These are phyloP conservation scores for Trichoderma orchidacearum DNA, from an alignment of 495 filamentous ascomycete genomes.

Conservation along the genomic window DNA sequence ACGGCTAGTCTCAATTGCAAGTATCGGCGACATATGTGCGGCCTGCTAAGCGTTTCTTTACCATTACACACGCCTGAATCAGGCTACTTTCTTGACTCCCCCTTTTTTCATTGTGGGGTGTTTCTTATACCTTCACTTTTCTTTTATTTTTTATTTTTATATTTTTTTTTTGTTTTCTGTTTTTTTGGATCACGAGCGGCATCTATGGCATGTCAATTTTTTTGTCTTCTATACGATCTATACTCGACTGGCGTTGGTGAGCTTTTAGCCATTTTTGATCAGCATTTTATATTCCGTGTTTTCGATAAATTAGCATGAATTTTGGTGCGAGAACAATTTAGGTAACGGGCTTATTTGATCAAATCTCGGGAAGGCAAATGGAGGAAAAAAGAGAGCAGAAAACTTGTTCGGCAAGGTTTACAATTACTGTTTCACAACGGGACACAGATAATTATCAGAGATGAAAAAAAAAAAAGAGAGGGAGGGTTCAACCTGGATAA, in stretches of 20 bases:
- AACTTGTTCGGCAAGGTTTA: not conserved
- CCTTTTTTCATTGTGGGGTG: no score
- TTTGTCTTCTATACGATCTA: not conserved
- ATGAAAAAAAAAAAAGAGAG: no score
- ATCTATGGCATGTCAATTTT: not conserved
- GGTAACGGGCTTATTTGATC: not conserved
- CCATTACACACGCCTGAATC: no score
- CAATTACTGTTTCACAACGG: not conserved
- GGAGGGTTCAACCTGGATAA: no score
- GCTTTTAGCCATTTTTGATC: not conserved
- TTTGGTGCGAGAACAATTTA: not conserved
- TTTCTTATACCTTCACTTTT: not conserved
- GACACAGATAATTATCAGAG: no score
- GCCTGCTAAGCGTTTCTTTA: no score
- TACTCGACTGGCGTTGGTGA: not conserved
- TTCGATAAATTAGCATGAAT: not conserved
- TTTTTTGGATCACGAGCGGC: not conserved
- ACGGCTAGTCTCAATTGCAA: not conserved
- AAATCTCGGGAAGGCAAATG: not conserved
- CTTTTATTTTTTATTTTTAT: not conserved
- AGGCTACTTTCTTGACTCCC: no score
- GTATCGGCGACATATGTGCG: no score
- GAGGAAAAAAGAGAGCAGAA: not conserved
- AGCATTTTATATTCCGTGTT: not conserved
- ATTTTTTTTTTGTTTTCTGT: not conserved